Evolutionary conservation across 2,329 filamentous ascomycete genomes (phyloP).

Genomic region (Aspergillus pseudoviridinutans): DNA sequence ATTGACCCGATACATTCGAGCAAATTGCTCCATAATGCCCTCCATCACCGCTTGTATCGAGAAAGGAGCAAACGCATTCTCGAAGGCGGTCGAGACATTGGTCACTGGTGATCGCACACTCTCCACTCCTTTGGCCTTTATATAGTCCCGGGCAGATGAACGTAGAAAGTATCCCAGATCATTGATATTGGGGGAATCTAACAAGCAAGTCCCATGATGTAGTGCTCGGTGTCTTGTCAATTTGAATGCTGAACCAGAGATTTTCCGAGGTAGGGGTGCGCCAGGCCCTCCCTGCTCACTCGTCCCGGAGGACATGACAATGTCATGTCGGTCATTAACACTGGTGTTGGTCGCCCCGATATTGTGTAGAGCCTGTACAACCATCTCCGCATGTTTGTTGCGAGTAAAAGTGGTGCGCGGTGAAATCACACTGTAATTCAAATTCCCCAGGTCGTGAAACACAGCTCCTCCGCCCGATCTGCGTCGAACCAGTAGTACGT

Average conservation of each 20-base stretch:
- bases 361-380: slow-evolving; percentile 70
- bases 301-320: slow-evolving; percentile 62
- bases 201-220: slow-evolving; percentile 88
- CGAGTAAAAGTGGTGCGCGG: slow-evolving; percentile 73
- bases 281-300: slow-evolving; percentile 14
- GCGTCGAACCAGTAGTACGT: slow-evolving; percentile 68
- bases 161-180: slow-evolving; percentile 66
- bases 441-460: slow-evolving; percentile 88
- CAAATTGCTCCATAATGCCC: slow-evolving; percentile 64
- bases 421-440: slow-evolving; percentile 91
- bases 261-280: slow-evolving; percentile 58
- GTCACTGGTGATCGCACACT: slow-evolving; percentile 81
- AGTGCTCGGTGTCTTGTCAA: slow-evolving; percentile 74
- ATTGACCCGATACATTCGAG: slow-evolving; percentile 56
- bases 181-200: slow-evolving; percentile 70
- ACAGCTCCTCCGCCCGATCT: slow-evolving; percentile 88
- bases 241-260: slow-evolving; percentile 95
- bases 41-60: slow-evolving; percentile 46
- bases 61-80: slow-evolving; percentile 43
- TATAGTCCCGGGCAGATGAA: slow-evolving; percentile 72
- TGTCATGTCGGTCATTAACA: slow-evolving; percentile 91
- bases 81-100: slow-evolving; percentile 64
- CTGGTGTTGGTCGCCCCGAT: slow-evolving; percentile 51
- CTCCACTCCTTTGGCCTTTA: slow-evolving; percentile 80
- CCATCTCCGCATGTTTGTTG: slow-evolving; percentile 86